Evolutionary conservation across 257 asterid genomes (phyloP).

Genomic region (Scutellaria barbata): DNA sequence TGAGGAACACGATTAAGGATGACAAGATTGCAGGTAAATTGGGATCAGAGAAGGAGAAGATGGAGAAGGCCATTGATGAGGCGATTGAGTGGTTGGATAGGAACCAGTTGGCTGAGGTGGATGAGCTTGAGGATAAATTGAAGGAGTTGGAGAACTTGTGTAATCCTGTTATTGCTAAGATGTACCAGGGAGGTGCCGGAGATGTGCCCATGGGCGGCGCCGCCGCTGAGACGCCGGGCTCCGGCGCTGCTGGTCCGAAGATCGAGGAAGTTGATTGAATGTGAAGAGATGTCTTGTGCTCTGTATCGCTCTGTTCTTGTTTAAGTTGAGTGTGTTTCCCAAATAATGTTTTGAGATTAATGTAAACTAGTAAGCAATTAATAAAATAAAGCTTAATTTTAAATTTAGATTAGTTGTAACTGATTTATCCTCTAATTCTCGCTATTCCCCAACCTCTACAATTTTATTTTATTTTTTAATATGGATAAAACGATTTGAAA

Average conservation of each 20-base stretch:
- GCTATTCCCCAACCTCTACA: not conserved
- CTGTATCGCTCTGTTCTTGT: constrained; percentile 4
- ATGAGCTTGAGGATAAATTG: constrained; percentile 62
- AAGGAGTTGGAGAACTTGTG: constrained; percentile 60
- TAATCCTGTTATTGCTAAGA: constrained; percentile 54
- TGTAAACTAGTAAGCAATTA: not conserved
- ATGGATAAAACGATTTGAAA: too few relatives aligned
- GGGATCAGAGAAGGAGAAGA: constrained; percentile 52
- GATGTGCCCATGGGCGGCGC: constrained; percentile 52
- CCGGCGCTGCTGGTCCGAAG: constrained; percentile 55
- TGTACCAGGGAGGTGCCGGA: constrained; percentile 57
- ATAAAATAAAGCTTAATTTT: not conserved
- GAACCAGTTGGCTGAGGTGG: constrained; percentile 67
- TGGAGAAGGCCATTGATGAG: constrained; percentile 59
- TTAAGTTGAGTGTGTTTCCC: not conserved
- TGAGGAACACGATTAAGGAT: constrained; percentile 53
- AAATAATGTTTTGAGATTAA: not conserved
- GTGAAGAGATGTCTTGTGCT: not conserved
- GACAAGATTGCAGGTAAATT: constrained; percentile 51
- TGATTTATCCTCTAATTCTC: not conserved
- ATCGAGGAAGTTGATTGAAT: constrained; percentile 51
- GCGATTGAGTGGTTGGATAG: constrained; percentile 58
- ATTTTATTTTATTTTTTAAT: too few relatives aligned
- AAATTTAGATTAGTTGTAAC: not conserved
- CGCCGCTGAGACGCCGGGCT: constrained; percentile 45